Evolutionary conservation across 2,329 filamentous ascomycete species (phyloP), one percentile per base, ranked within the genome.

Genomic region (Fonsecaea multimorphosa): DNA sequence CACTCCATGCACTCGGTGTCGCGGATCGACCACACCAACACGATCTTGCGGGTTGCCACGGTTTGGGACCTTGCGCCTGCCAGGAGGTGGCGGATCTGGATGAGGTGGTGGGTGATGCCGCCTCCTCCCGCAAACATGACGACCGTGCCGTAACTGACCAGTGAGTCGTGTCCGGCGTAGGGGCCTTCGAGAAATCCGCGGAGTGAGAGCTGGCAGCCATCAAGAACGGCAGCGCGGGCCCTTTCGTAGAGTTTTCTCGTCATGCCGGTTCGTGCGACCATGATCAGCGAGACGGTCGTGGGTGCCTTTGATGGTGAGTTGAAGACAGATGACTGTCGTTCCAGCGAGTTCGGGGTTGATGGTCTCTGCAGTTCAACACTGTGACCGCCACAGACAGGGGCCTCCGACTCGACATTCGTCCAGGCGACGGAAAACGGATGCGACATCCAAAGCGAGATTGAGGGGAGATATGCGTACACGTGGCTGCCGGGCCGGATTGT

Each of bases 81-180:
- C 65, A 89, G 78, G 1, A 89, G 82, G 63, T 87, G 82, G 67
- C 85, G 84, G 22, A 88, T 80, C 76, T 85, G 86, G 62, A 86
- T 81, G 66, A 89, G 80, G 74, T 88, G 86, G 73, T 89, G 87
- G 1, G 87, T 89, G 65, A 89, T 89, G 60, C 87, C 87, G 31
- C 88, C 86, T 60, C 87, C 87, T 55, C 85, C 87, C 3, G 87
- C 87, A 77, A 89, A 89, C 63, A 89, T 83, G 27, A 89, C 76
- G n/a, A 85, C 82, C 0, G 87, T 89, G 72, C 87, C 87, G 76
- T 89, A 89, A 59, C 84, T 87, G 54, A 81, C 78, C 58, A 88
- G 80, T 56, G 81, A 81, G 60, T 87, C 83, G 73, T 86, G 83
- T 8, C 86, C 86, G 53, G 83, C 84, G 73, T 89, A 89, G 0